Base-by-base conservation (phyloP, 2,329 filamentous ascomycete species). In the Coniochaeta hoffmannii region DNA sequence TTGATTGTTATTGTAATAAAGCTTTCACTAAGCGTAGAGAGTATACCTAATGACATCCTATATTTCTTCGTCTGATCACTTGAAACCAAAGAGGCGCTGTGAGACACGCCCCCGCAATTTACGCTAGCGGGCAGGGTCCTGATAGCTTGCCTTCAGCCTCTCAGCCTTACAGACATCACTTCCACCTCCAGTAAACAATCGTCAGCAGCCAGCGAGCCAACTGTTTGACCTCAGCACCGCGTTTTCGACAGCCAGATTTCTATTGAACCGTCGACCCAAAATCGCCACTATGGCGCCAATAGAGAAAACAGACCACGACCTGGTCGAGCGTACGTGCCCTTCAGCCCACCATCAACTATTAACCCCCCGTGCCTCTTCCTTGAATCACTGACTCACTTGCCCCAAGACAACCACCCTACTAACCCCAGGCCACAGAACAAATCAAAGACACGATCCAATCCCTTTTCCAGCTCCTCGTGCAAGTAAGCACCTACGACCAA, bases 381-480 rank as follows among this genome's bases (percentile, higher is more conserved):
- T 4, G 28, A 31, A 36, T 31, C 41, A 15, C 34, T 28, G n/a
- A n/a, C n/a, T n/a, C n/a, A n/a, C n/a, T n/a, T n/a, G n/a, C n/a
- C n/a, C n/a, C n/a, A n/a, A n/a, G n/a, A n/a, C n/a, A n/a, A n/a
- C 52, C 17, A 1, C 28, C 34, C 30, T 32, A 12, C 30, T 32
- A 32, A 32, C 30, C 36, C n/a, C 10, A n/a, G n/a, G 11, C 30
- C 30, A 4, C 62, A 84, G 82, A 77, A 62, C 75, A 81, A 69
- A 73, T 85, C 69, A 82, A 84, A 64, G 76, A 82, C 63, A 75
- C 83, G 58, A 82, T 86, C 67, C 81, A 85, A 64, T 80, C 83
- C 61, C 76, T 86, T 38, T 86, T 82, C 74, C 76, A 83, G 62
- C 69, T 85, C 57, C 81, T 85, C 75, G 80, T 87, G 49, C 82